Base-by-base conservation (phyloP, 805 yeast genomes). In the Candida pseudoglaebosa region DNA sequence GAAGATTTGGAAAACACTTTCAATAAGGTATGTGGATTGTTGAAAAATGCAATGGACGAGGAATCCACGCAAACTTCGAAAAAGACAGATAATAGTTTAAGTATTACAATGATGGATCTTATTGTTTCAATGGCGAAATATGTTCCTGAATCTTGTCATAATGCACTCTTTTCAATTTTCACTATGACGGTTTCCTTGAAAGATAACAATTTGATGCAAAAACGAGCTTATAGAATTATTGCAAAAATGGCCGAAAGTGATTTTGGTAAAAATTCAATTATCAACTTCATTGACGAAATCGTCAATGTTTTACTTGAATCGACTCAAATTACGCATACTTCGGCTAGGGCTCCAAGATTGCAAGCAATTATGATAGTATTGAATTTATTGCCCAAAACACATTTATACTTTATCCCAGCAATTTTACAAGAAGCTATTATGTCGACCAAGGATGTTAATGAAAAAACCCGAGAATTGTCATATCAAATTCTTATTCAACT, bases 371-470 rank as follows among this genome's bases (percentile, higher is more conserved):
- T 72, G 36, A 69, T 76, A 8, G 54, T 91, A 5, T 62, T 87
- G 22, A 74, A 77, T 16, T 52, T 78, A 15, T 57, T 90, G 30
- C 95, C 97, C 13, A 45, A 65, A 2, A 60, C 73, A 15, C 82
- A 84, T 46, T 65, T 88, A 50, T 75, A 77, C 48, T 88, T 90
- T 59, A 80, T 93, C 48, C 95, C 96, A 16, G 71, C 84, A 8
- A 65, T 85, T 28, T 70, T 89, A 26, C 87, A 96, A 39, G 98
- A 93, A 66, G 81, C 89, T 17, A 91, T 93, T 39, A 69, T 93
- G 51, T 80, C 88, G 20, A 90, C 97, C 5, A 93, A 91, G 62
- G 96, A 89, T 55, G 82, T 80, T 39, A 95, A 91, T 58, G 99
- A 93, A 61, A 86, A 87, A 65, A 79, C 96, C 1, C 78, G 99